Conservation (phyloP, 352 stramenopile genomes). For the Phytophthora tubulina region DNA sequence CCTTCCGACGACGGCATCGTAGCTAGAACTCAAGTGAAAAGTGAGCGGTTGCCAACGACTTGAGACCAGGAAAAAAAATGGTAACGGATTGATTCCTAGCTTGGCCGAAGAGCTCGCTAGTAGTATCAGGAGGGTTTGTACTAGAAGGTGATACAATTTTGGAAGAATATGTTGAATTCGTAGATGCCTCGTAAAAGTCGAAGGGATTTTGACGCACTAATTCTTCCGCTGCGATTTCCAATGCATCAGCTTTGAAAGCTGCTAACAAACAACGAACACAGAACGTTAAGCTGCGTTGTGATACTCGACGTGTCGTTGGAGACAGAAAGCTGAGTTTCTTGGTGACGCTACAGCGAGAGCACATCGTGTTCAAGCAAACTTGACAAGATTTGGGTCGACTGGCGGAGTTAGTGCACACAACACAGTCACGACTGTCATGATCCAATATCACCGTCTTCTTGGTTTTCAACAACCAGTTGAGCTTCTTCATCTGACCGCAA, state of each 20-base stretch:
- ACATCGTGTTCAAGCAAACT: constrained; percentile 35
- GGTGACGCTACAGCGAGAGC: constrained; percentile 31
- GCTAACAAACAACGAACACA: constrained; percentile 41
- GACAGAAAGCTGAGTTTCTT: constrained; percentile 45
- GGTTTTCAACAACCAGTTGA: constrained; percentile 42
- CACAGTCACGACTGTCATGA: constrained; percentile 19
- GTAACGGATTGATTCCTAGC: constrained; percentile 12
- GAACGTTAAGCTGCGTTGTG: constrained; percentile 35
- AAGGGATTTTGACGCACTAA: constrained; percentile 28
- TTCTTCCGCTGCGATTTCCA: constrained; percentile 43
- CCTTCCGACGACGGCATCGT: constrained; percentile 21
- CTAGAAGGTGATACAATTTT: constrained; percentile 33
- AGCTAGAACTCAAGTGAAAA: not conserved
- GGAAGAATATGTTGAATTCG: constrained; percentile 24
- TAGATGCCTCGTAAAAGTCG: constrained; percentile 32
- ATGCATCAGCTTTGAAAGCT: constrained; percentile 25
- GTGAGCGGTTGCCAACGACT: constrained; percentile 1
- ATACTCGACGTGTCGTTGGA: constrained; percentile 16
- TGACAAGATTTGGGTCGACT: constrained; percentile 26
- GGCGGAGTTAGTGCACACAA: constrained; percentile 25
- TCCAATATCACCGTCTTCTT: constrained; percentile 34
- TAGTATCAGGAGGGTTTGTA: constrained; percentile 32
- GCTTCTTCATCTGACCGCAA: constrained; percentile 54
- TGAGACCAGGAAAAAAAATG: not conserved
- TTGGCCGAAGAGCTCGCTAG: constrained; percentile 42